These are phyloP conservation scores for Penicillium sp. DNA, from an alignment of 2,329 filamentous ascomycete species.

Conservation along the genomic window DNA sequence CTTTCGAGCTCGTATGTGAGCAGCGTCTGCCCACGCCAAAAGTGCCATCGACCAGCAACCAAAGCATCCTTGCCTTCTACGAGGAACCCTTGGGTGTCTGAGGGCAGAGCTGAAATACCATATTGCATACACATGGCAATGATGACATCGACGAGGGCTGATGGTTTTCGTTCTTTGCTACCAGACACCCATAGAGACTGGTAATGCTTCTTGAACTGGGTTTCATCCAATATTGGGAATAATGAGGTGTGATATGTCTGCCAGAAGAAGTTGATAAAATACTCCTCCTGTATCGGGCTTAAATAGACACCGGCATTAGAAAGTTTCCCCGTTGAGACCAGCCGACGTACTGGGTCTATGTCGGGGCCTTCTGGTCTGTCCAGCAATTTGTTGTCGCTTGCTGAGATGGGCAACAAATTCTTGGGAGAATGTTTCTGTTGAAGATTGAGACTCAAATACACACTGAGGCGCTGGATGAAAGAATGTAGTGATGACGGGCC, in stretches of 20 bases:
- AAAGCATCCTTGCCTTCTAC: conserved; percentile 37
- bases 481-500: conserved; percentile 3
- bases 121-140: conserved; percentile 27
- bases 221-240: conserved; percentile 21
- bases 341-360: not conserved
- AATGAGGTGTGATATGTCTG: conserved; percentile 25
- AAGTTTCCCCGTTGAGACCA: not conserved
- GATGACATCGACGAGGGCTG: conserved; percentile 23
- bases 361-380: conserved; percentile 3
- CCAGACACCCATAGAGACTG: conserved; percentile 17
- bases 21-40: conserved; percentile 49
- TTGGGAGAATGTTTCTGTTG: not conserved
- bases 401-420: conserved; percentile 1
- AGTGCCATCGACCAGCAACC: conserved; percentile 50
- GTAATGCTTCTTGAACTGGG: conserved; percentile 23
- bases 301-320: conserved; percentile 17
- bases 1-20: conserved; percentile 50
- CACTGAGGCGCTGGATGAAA: conserved; percentile 4
- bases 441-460: not conserved
- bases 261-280: conserved; percentile 23
- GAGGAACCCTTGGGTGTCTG: conserved; percentile 13
- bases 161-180: conserved; percentile 11
- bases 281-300: conserved; percentile 23
- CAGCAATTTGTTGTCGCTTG: conserved; percentile 3
- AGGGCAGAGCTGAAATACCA: conserved; percentile 11